Evolutionary conservation across 2,329 filamentous ascomycete species (phyloP), one percentile per base, ranked within the genome.

Genomic region (Podosphaera fusca): DNA sequence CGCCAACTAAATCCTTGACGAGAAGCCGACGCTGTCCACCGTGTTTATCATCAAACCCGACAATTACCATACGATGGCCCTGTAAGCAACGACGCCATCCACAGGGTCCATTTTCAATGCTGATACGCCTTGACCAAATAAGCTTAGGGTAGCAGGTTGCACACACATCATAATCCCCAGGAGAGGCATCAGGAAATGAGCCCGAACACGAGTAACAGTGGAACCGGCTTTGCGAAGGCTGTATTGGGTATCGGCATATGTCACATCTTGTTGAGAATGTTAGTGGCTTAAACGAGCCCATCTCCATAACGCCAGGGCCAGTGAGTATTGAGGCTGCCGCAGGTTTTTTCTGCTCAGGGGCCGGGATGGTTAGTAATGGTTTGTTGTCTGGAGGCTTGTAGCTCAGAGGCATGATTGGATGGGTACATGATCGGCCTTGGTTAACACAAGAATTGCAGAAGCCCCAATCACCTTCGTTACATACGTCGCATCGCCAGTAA

Each of bases 381-480:
- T 21, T 21, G 21, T 21, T 21, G 21, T 21, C 21, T 21, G 21
- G 21, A 21, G 21, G 21, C 50, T 78, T 74, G 62, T 87, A 83
- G 0, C 81, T 78, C 50, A 94, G 72, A 0, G 89, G 87, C 0
- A 94, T 72, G 0, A 96, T 74, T 5, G 84, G 75, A 65, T 96
- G 90, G 0, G 82, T 85, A 69, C 90, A 96, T 59, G 81, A 84
- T 59, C 76, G 76, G 14, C 87, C 88, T 67, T 83, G 81, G 59
- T 90, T 89, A 35, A 95, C 87, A 62, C 90, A 96, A 59, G 76
- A 72, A 63, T 89, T 87, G 70, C 90, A 96, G 67, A 87, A 95
- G 0, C 90, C 90, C 89, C 89, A 96, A 65, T 94, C 89, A 4
- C 87, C 90, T 60, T 92, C 81, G 64, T 95, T 95, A 70, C 90